Evolutionary conservation across 2,329 filamentous ascomycete genomes (phyloP).

Genomic region (Ceratocystis cubensis): DNA sequence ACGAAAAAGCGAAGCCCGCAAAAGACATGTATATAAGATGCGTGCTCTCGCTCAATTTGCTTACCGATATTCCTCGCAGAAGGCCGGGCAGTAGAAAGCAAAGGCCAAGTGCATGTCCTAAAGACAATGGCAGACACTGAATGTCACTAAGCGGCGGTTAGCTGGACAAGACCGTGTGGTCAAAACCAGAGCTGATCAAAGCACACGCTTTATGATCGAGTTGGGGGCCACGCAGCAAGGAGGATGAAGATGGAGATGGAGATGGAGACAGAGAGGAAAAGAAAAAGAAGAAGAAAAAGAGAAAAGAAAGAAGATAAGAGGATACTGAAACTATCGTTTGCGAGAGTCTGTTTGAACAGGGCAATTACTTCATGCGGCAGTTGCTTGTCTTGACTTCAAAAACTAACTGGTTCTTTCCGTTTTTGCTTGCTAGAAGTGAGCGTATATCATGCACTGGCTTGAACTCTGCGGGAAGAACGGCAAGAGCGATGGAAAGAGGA

Average conservation of each 20-base stretch:
- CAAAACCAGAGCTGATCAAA: background rate
- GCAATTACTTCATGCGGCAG: background rate
- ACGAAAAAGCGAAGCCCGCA: background rate
- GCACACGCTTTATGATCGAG: background rate
- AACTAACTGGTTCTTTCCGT: background rate
- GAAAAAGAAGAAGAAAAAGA: background rate
- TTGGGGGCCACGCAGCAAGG: background rate
- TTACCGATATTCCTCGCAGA: background rate
- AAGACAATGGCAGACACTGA: background rate
- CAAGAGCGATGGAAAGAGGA: background rate
- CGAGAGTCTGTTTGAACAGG: background rate
- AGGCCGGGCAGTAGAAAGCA: background rate
- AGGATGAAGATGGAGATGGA: background rate
- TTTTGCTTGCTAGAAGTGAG: background rate
- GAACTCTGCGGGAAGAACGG: background rate
- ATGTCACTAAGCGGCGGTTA: background rate
- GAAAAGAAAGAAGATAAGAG: background rate
- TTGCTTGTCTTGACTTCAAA: background rate
- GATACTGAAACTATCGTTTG: conserved; percentile 3
- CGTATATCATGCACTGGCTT: background rate
- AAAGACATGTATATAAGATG: background rate
- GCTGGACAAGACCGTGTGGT: background rate
- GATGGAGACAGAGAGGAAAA: background rate
- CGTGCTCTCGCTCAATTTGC: background rate
- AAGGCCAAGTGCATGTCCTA: background rate